phyloP scores from a whole-genome alignment of 495 filamentous ascomycete genomes.

The Xylaria cubensis region DNA sequence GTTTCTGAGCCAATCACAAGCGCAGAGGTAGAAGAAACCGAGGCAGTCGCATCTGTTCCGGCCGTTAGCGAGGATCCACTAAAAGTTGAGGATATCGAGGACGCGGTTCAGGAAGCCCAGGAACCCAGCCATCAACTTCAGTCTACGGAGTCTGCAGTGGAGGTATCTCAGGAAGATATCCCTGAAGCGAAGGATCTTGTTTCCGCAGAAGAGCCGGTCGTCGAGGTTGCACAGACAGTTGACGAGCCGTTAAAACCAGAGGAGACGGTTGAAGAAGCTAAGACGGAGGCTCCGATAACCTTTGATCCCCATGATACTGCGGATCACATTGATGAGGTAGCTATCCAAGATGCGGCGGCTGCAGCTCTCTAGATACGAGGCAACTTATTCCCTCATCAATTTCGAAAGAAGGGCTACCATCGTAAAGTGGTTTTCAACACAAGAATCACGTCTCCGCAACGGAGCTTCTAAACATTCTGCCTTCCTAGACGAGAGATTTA shows the following conservation, averaged over 20 bases:
- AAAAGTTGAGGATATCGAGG: constrained; percentile 35
- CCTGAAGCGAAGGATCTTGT: constrained; percentile 11
- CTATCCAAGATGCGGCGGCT: constrained; percentile 5
- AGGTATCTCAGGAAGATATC: background rate
- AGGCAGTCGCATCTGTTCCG: constrained; percentile 21
- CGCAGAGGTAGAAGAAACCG: constrained; percentile 15
- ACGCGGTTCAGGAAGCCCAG: constrained; percentile 31
- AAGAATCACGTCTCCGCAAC: background rate
- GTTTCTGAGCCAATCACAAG: background rate
- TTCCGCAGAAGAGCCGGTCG: background rate
- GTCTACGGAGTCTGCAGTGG: background rate
- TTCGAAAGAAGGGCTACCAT: constrained; percentile 17
- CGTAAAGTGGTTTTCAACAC: constrained; percentile 8
- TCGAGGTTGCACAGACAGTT: background rate
- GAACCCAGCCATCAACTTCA: constrained; percentile 13
- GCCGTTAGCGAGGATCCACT: constrained; percentile 30
- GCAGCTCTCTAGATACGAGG: constrained; percentile 24
- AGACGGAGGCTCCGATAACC: background rate
- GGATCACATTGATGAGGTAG: background rate
- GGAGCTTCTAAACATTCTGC: constrained; percentile 1
- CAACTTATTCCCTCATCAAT: background rate
- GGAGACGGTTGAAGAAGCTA: background rate
- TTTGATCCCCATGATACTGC: background rate
- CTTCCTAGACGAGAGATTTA: constrained; percentile 19
- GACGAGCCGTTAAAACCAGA: background rate